Evolutionary conservation across 2,329 filamentous ascomycete genomes (phyloP).

Genomic region (Nemania sp.): DNA sequence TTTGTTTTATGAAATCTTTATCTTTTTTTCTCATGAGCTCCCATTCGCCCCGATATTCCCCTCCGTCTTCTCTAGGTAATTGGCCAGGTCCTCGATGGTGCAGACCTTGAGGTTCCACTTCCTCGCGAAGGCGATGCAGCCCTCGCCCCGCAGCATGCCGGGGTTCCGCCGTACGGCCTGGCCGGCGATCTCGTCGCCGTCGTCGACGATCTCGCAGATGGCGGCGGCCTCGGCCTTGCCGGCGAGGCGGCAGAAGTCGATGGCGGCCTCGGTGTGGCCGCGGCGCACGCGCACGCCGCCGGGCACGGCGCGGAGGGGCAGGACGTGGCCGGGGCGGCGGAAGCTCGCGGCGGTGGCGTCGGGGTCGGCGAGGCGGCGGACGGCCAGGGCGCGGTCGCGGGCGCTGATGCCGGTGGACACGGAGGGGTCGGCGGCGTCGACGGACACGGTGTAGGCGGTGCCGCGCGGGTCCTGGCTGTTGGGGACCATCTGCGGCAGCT

Average conservation of each 20-base stretch:
- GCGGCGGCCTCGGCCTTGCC: constrained; percentile 78
- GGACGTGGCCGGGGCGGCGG: constrained; percentile 84
- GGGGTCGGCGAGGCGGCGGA: constrained; percentile 74
- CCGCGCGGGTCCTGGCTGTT: constrained; percentile 78
- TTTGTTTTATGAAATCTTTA: no score
- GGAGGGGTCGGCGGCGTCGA: constrained; percentile 75
- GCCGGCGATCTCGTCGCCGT: constrained; percentile 74
- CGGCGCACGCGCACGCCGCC: constrained; percentile 80
- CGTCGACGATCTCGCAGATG: constrained; percentile 91
- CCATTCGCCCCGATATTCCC: constrained; percentile 59
- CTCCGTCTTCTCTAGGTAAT: constrained; percentile 77
- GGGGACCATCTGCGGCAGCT: constrained; percentile 87
- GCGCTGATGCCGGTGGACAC: constrained; percentile 91
- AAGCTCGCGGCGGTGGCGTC: constrained; percentile 63
- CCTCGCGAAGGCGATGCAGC: constrained; percentile 84
- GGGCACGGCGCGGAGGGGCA: constrained; percentile 77
- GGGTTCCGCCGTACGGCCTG: constrained; percentile 66
- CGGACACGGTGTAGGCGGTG: constrained; percentile 90
- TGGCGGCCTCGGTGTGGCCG: constrained; percentile 92
- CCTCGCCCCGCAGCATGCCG: constrained; percentile 93
- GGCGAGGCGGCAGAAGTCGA: constrained; percentile 86
- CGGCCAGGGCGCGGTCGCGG: constrained; percentile 82
- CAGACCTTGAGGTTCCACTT: constrained; percentile 90
- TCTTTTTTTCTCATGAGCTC: constrained; percentile 21
- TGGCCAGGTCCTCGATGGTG: constrained; percentile 89